Evolutionary conservation across 768 basidiomycete species (phyloP).

Genomic region (Lyophyllum semitale): DNA sequence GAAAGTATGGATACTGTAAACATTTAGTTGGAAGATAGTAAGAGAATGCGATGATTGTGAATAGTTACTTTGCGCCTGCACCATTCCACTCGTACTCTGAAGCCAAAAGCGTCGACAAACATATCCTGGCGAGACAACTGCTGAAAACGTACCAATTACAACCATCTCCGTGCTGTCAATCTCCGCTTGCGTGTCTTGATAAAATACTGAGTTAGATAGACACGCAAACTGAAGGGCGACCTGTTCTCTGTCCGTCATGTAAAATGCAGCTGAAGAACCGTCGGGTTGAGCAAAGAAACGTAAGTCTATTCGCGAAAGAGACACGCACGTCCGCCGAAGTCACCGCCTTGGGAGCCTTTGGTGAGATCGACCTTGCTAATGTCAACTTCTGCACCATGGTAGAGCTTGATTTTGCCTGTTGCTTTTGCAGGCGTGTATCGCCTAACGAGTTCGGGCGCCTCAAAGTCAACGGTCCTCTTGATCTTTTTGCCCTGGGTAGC

Average conservation of each 20-base stretch:
- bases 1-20: background rate
- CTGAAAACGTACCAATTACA: too few species aligned
- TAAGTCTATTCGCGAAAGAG: too few species aligned
- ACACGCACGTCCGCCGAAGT: too few species aligned
- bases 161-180: background rate
- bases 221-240: background rate
- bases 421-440: background rate
- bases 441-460: background rate
- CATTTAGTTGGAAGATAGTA: too few species aligned
- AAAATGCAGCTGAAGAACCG: background rate
- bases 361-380: background rate
- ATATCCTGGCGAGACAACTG: too few species aligned
- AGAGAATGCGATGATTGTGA: too few species aligned
- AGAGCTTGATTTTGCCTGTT: background rate
- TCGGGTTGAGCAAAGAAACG: too few species aligned
- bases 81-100: background rate
- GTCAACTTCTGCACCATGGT: background rate
- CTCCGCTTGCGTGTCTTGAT: background rate
- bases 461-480: background rate
- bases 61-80: background rate
- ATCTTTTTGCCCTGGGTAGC: background rate
- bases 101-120: too few species aligned
- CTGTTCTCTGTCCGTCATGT: background rate
- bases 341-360: background rate
- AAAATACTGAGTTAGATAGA: background rate